These are phyloP conservation scores for Berkeleyomyces rouxiae DNA, from an alignment of 2,329 filamentous ascomycete genomes.

Conservation along the genomic window DNA sequence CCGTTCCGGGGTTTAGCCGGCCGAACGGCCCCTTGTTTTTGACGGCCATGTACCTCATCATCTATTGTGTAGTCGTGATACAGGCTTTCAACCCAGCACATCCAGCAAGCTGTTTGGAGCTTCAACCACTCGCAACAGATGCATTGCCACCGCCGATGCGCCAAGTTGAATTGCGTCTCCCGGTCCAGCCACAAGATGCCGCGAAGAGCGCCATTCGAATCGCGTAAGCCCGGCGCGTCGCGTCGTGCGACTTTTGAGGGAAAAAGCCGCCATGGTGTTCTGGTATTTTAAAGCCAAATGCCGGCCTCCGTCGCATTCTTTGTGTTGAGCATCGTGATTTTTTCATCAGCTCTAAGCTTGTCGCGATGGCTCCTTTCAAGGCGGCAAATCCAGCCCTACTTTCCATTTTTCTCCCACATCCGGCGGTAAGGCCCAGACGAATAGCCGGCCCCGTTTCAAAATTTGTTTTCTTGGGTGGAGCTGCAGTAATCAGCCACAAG, in stretches of 20 bases:
- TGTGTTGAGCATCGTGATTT: neutral
- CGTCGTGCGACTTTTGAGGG: conserved; percentile 1
- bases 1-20: conserved; percentile 4
- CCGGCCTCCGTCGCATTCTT: neutral
- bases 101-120: neutral
- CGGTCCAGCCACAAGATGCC: neutral
- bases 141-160: conserved; percentile 5
- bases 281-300: neutral
- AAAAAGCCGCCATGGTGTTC: neutral
- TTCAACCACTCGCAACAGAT: neutral
- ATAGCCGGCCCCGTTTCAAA: conserved; percentile 3
- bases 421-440: neutral
- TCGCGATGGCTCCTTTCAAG: neutral
- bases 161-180: conserved; percentile 10
- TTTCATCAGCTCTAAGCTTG: neutral
- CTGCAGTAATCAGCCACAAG: neutral
- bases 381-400: conserved; percentile 3
- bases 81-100: neutral
- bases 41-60: neutral
- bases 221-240: conserved; percentile 11
- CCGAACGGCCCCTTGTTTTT: conserved; percentile 3
- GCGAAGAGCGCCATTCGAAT: neutral
- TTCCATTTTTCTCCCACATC: conserved; percentile 6
- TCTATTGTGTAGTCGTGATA: conserved; percentile 9
- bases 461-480: neutral